Conservation (phyloP, 257 asterid species). For the Jaltomata sinuosa region DNA sequence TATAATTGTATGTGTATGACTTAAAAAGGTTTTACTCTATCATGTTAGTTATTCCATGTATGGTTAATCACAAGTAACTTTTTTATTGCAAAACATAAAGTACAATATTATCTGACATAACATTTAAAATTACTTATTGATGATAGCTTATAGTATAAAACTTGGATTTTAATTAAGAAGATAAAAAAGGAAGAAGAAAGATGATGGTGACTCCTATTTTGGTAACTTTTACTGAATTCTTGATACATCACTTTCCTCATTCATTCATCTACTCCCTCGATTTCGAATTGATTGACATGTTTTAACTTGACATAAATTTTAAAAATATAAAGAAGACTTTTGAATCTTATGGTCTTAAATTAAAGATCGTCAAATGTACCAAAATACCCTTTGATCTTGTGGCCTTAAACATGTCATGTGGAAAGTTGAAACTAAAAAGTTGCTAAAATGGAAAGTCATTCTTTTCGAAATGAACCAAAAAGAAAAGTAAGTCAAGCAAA, state of each 20-base stretch:
- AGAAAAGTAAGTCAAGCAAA: no score
- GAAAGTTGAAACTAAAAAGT: no score
- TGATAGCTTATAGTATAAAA: neutral
- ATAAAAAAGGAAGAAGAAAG: neutral
- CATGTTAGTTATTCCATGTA: neutral
- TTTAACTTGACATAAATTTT: no score
- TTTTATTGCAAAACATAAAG: neutral
- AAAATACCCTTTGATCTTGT: no score
- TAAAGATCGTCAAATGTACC: no score
- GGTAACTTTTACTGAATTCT: neutral
- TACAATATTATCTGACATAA: neutral
- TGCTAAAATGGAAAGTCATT: no score
- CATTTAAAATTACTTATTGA: neutral
- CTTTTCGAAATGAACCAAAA: no score
- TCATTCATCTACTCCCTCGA: neutral
- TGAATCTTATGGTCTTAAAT: no score
- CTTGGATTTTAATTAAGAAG: neutral
- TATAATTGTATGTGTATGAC: neutral
- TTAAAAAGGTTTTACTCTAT: neutral
- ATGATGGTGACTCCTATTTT: neutral
- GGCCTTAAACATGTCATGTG: no score
- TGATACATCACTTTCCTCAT: neutral
- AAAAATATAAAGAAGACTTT: no score
- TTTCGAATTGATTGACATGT: no score
- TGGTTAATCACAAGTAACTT: neutral